Base-by-base conservation (phyloP, 352 stramenopile species). In the Globisporangium orthogonon region DNA sequence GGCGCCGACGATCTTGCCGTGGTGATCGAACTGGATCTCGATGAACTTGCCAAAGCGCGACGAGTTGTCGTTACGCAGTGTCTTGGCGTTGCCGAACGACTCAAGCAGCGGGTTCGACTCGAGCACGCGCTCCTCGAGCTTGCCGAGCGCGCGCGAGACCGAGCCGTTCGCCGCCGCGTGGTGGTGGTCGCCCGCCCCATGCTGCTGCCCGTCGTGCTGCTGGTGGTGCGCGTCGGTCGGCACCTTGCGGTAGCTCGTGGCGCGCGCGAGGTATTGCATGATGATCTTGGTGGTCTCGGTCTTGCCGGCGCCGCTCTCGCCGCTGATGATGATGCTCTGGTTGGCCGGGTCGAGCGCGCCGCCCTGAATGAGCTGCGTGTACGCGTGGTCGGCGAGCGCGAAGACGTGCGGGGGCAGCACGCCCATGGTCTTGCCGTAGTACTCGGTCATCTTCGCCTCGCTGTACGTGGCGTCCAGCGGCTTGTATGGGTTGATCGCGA, bases 31-130 rank as follows among this genome's bases (percentile, higher is more conserved):
- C 50, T 92, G 85, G 63, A 99, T 97, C 74, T 98, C 91, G 52
- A 98, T 98, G 59, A 98, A 98, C 73, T 99, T 98, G 49, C 96
- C 96, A 66, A 99, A 99, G 57, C 96, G 81, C 74, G 80, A 97
- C 28, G 87, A 98, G 66, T 99, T 99, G 71, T 99, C 95, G 66
- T 99, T 99, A 39, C 96, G 76, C 52, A 98, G 69, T 17, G 96
- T 99, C 73, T 98, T 95, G 49, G 87, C 87, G 58, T 96, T 96
- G 49, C 87, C 87, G 65, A 96, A 96, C 13, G 83, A 94, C 56
- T 96, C 87, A 14, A 96, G 73, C 60, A 96, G 52, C 44, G 87
- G 87, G 52, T 96, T 96, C 44, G 85, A 91, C 58, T 95, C 80
- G 18, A 96, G 69, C 48, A 96, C 84, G 18, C 86, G 72, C 68